Evolutionary conservation across 192 early-diverging fungal species (phyloP).

Genomic region (Gamsiella multidivaricata): DNA sequence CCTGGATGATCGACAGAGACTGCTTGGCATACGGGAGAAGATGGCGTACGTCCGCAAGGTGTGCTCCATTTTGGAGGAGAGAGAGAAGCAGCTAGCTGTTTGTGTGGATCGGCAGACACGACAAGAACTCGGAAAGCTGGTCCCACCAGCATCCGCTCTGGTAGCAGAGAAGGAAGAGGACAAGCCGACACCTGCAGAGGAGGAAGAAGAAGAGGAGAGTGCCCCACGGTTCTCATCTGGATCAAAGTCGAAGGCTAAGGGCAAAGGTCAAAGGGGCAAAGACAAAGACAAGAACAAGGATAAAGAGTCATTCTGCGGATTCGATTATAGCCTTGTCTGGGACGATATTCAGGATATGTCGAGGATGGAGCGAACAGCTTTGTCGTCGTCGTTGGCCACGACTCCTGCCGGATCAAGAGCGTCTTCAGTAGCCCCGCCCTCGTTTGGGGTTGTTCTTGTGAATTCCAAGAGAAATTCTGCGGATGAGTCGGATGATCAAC

Average conservation of each 20-base stretch:
- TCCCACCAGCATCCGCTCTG: background rate
- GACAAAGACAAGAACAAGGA: conserved; percentile 42
- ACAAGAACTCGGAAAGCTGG: conserved; percentile 26
- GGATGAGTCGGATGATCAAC: background rate
- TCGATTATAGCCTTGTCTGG: conserved; percentile 60
- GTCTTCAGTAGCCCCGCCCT: conserved; percentile 35
- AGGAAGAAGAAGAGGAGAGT: conserved; percentile 18
- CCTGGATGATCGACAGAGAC: conserved; percentile 54
- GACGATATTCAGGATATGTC: conserved; percentile 44
- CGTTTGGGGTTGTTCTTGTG: conserved; percentile 33
- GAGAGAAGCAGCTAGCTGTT: conserved; percentile 31
- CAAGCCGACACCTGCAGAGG: background rate
- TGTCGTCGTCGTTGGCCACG: conserved; percentile 2
- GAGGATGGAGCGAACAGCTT: conserved; percentile 16
- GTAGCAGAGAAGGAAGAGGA: conserved; percentile 8
- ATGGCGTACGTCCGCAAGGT: conserved; percentile 34
- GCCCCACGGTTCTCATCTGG: background rate
- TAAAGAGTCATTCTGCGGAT: conserved; percentile 56
- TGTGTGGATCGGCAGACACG: conserved; percentile 38
- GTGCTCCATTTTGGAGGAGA: conserved; percentile 22
- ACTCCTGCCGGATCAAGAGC: conserved; percentile 36
- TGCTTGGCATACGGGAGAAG: conserved; percentile 54
- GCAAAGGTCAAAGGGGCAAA: conserved; percentile 20
- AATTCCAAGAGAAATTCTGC: conserved; percentile 19
- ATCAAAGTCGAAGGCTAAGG: conserved; percentile 15